Evolutionary conservation across 2,329 filamentous ascomycete species (phyloP).

Genomic region (Cladosporium oxysporum): DNA sequence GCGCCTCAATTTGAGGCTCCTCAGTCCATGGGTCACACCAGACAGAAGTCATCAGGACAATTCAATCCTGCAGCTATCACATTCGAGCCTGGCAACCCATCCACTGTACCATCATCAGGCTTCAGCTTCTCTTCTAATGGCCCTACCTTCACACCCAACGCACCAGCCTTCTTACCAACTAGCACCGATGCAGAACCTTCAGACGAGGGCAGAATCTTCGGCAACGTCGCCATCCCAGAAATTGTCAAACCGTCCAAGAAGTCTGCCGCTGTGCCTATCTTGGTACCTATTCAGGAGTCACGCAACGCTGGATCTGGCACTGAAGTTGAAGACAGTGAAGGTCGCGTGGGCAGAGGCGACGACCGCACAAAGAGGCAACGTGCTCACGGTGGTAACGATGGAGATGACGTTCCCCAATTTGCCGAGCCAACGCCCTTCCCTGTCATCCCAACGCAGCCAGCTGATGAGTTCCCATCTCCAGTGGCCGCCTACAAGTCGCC

Average conservation of each 20-base stretch:
- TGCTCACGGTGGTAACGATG: slow-evolving; percentile 63
- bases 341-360: slow-evolving; percentile 63
- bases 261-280: slow-evolving; percentile 81
- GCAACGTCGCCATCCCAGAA: slow-evolving; percentile 61
- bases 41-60: slow-evolving; percentile 34
- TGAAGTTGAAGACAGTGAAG: slow-evolving; percentile 58
- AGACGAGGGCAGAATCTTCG: slow-evolving; percentile 37
- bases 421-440: slow-evolving; percentile 51
- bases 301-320: slow-evolving; percentile 30
- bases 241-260: slow-evolving; percentile 67
- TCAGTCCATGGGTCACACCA: slow-evolving; percentile 22
- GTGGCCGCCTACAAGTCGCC: slow-evolving; percentile 20
- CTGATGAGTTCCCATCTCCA: slow-evolving; percentile 26
- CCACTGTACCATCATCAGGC: slow-evolving; percentile 31
- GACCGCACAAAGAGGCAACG: slow-evolving; percentile 75
- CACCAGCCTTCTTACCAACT: slow-evolving; percentile 27
- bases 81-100: slow-evolving; percentile 39
- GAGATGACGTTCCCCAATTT: slow-evolving; percentile 74
- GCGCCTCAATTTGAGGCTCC: background rate
- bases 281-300: slow-evolving; percentile 48
- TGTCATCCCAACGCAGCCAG: slow-evolving; percentile 26
- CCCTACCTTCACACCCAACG: slow-evolving; percentile 34
- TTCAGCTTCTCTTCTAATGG: slow-evolving; percentile 40
- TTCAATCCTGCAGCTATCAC: slow-evolving; percentile 62
- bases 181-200: slow-evolving; percentile 42